Evolutionary conservation across 345 rosid genomes (phyloP), one percentile per base, ranked within the genome.

Genomic region (Gossypium stocksii): DNA sequence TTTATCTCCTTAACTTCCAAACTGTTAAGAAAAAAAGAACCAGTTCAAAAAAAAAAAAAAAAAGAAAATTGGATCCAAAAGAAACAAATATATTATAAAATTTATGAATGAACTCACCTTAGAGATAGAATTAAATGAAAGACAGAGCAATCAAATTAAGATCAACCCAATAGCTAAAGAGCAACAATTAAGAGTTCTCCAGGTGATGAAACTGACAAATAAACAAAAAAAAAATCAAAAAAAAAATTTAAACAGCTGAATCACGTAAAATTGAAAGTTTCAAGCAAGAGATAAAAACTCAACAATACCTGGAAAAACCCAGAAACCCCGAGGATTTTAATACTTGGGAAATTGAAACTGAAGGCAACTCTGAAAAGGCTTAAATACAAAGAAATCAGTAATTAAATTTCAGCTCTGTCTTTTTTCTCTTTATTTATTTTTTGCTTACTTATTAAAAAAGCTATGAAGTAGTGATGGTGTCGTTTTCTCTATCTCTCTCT

Each of bases 121-220:
- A 75, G 60, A 79, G 52, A 63, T 67, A 54, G 70, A 80, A 80
- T 76, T 79, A 51, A 74, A 78, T 71, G 77, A 69, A 46, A 72
- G 3, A 6, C 58, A 78, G 45, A 69, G 57, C 77, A 62, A 76
- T 25, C 78, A 52, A 66, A 64, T 17, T 72, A 68, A 29, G 85
- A 82, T 78, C 80, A 78, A 78, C 65, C 58, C 69, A 77, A 67
- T 19, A 63, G 58, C 85, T 82, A 81, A 76, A 82, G 62, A 22
- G 22, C 73, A 65, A 70, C 62, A 64, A 64, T 54, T 4, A 74
- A 52, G 14, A 66, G 58, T 14, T 70, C 49, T 68, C n/a, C 22
- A 80, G 44, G 44, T n/a, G 70, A 15, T 4, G 58, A 23, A 41
- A 59, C 46, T 72, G 34, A 19, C 23, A 57, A 59, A 44, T 0